These are phyloP conservation scores for Glycyrrhiza uralensis DNA, from an alignment of 306 rosid genomes.

Conservation along the genomic window DNA sequence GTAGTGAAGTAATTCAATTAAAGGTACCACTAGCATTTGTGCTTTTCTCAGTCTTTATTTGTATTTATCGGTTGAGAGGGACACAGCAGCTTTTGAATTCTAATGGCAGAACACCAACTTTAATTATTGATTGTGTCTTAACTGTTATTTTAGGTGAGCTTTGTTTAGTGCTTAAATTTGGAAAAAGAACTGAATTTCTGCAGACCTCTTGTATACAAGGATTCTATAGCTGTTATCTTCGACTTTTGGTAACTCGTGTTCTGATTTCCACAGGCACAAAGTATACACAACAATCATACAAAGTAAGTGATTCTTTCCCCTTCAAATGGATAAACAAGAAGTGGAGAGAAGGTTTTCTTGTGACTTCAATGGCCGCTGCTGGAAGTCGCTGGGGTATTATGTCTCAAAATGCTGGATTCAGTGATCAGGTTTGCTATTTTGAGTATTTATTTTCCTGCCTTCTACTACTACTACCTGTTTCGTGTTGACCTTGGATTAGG, in stretches of 20 bases:
- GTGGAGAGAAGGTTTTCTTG: constrained; percentile 93
- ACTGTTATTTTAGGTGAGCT: background rate
- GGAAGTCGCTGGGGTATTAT: constrained; percentile 93
- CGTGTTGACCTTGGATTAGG: constrained; percentile 94
- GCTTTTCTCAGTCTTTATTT: background rate
- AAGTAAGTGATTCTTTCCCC: constrained; percentile 92
- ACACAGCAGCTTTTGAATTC: background rate
- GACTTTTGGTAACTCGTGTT: background rate
- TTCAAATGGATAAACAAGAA: too few species aligned
- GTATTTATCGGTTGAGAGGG: background rate
- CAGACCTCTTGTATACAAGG: background rate
- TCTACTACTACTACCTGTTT: too few species aligned
- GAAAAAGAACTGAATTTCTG: background rate
- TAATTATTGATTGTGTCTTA: background rate
- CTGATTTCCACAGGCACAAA: constrained; percentile 60
- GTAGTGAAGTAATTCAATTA: too few species aligned
- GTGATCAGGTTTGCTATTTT: constrained; percentile 66
- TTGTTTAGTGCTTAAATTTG: background rate
- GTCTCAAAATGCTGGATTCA: constrained; percentile 90
- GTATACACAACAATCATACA: constrained; percentile 88
- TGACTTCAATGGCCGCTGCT: constrained; percentile 92
- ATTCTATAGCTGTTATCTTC: background rate
- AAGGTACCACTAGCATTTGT: too few species aligned
- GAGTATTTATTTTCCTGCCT: too few species aligned
- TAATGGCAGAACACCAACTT: background rate